Base-by-base conservation (phyloP, 2,329 filamentous ascomycete species). In the Epichloe bromicola region DNA sequence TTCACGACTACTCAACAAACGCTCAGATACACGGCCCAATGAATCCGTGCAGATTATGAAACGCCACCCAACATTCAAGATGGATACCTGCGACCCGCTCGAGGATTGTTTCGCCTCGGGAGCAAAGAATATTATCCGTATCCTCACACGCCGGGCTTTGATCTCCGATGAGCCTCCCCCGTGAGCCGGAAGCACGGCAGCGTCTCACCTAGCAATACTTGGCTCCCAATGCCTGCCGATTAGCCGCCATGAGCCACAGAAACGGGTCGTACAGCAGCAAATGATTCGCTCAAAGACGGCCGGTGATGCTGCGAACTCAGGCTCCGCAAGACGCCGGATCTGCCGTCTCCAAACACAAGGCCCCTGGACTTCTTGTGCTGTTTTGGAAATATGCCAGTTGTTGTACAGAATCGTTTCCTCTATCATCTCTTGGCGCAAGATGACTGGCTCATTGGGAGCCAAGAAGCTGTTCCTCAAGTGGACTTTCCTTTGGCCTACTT, bases 41-140 rank as follows among this genome's bases (percentile, higher is more conserved):
- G 11, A 7, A 49, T 49, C 40, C 48, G 48, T 44, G 48, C 48
- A 19, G 19, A 49, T 37, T 23, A 15, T 39, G 33, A 49, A 45
- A 39, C 48, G 30, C 48, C 40, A 49, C 42, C 6, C 8, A 12
- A 19, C 12, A 17, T 5, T 17, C 39, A 41, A 19, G 39, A 41
- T 41, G 6, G 19, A 23, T 20, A 10, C 39, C 15, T 40, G 4
- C 36, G 36, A 38, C 36, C 36, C 36, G 36, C 36, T 38, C 11
- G 36, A 5, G 5, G 36, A 38, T 41, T 42, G 40, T 42, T 42
- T 42, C 19, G 17, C 19, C 40, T 40, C n/a, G n/a, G n/a, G 36
- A 15, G 36, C 0, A 14, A 5, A 38, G 36, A 38, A n/a, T 6
- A 14, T n/a, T n/a, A n/a, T n/a, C 36, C 11, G 8, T 17, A 42